Evolutionary conservation across 768 basidiomycete species (phyloP), one percentile per base, ranked within the genome.

Genomic region (Naganishia antarctica): DNA sequence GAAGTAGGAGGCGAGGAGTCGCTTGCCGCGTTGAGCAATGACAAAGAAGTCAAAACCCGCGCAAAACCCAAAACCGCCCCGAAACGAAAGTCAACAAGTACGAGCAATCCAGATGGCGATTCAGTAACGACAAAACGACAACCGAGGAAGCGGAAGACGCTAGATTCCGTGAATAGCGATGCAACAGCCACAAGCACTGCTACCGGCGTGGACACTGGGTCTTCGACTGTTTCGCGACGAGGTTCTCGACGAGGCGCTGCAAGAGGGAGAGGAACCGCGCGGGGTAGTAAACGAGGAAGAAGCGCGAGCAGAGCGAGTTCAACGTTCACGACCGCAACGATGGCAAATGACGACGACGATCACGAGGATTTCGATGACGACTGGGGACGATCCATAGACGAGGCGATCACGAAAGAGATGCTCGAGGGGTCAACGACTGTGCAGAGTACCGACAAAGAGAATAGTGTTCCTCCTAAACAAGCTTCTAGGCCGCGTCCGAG

Each of bases 301-400:
- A 44, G 40, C 31, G n/a, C 25, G 12, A 57, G 62, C 34, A 28
- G 62, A 3, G 34, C 53, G 53, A 57, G 53, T 40, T 57, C 53
- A 18, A 25, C 37, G 18, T 40, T 57, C 13, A 57, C 53, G 12
- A 37, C 53, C 13, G 26, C 53, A 8, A 57, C 51, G 3, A 34
- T 37, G 1, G 37, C 37, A 21, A n/a, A n/a, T n/a, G 32, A 57
- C 53, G 53, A 57, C 23, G 18, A 57, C 34, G 53, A 34, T 7
- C 32, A 37, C 2, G 53, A 57, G 16, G 53, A 57, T 25, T 57
- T 57, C 26, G 53, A 57, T 13, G 53, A 57, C 53, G 53, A 57
- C 15, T 57, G 53, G 53, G 53, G 53, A 57, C 53, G 53, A 57
- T 57, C 53, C 34, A 57, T 57, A 9, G 53, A 57, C 15, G 34